phyloP scores from a whole-genome alignment of 1,284 basidiomycete genomes.

The Naganishia sp. region DNA sequence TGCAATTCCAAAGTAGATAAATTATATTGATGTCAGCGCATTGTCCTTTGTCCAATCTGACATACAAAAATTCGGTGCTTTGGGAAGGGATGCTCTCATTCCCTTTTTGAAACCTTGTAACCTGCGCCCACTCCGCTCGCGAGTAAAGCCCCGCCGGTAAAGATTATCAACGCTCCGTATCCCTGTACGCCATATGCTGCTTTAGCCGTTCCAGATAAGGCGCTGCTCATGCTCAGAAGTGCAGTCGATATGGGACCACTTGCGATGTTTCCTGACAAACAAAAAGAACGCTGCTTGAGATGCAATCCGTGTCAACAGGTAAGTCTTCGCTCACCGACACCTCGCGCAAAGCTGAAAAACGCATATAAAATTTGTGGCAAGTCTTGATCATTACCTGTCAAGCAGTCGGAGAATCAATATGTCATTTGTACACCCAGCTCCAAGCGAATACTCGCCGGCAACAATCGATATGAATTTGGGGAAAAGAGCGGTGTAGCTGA shows the following conservation, averaged over 20 bases:
- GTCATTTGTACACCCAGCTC: no score
- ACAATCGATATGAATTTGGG: constrained; percentile 38
- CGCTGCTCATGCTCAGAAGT: constrained; percentile 34
- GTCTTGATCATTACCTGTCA: constrained; percentile 37
- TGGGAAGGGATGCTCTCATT: constrained; percentile 24
- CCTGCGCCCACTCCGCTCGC: constrained; percentile 39
- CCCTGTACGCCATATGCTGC: constrained; percentile 41
- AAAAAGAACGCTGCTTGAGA: no score
- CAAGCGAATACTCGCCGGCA: constrained; percentile 27
- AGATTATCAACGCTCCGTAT: constrained; percentile 42
- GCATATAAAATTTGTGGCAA: constrained; percentile 40
- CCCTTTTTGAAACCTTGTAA: constrained; percentile 39
- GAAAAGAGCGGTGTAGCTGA: constrained; percentile 40
- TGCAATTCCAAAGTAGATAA: no score
- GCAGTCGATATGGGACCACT: constrained; percentile 43
- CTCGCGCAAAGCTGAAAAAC: constrained; percentile 41
- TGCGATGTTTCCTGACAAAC: constrained; percentile 37
- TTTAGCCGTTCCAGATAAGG: constrained; percentile 31
- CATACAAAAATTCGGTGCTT: no score
- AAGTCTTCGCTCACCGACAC: constrained; percentile 20
- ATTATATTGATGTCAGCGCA: no score
- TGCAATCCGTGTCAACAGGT: no score
- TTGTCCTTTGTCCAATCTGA: no score
- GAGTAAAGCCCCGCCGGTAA: constrained; percentile 39
- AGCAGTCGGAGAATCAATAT: not conserved